Conservation (phyloP, 306 rosid genomes). For the Macrotyloma uniflorum region DNA sequence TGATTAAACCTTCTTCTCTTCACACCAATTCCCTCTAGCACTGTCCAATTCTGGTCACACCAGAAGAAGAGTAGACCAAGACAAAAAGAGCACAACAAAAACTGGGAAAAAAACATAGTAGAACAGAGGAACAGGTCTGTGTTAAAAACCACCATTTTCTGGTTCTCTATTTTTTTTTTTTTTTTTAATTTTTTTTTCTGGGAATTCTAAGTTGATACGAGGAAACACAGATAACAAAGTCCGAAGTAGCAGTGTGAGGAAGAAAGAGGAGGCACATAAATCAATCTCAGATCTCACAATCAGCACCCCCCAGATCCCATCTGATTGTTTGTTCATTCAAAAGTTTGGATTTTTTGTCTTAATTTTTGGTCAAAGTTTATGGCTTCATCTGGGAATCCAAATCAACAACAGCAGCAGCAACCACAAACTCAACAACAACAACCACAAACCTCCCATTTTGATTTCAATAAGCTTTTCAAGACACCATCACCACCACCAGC, state of each 20-base stretch:
- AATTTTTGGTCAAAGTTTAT: constrained; percentile 39
- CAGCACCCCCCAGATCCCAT: constrained; percentile 38
- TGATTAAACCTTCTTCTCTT: constrained; percentile 30
- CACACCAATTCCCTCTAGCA: constrained; percentile 29
- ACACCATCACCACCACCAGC: constrained; percentile 27
- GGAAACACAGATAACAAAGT: constrained; percentile 34
- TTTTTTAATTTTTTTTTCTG: not conserved
- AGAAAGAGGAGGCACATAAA: constrained; percentile 13
- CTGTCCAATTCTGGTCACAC: constrained; percentile 36
- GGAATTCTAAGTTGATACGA: constrained; percentile 38
- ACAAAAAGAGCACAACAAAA: not conserved
- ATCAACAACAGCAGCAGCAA: constrained; percentile 40
- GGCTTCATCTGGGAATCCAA: constrained; percentile 62
- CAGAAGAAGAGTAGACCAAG: constrained; percentile 17
- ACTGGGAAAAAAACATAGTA: not conserved
- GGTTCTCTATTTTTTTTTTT: not conserved
- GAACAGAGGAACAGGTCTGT: constrained; percentile 9
- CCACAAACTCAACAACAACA: constrained; percentile 43
- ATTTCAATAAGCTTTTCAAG: constrained; percentile 60
- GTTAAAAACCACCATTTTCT: constrained; percentile 24
- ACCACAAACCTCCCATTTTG: constrained; percentile 44
- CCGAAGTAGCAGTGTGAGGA: constrained; percentile 14
- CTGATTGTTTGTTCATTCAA: constrained; percentile 22
- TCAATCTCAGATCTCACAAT: constrained; percentile 49
- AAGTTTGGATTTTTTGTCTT: constrained; percentile 12